Percentiles rank a stretch among this genome's conserved stretches.
Conservation (phyloP, 1,139 yeast species). For the Eremothecium coryli region DNA sequence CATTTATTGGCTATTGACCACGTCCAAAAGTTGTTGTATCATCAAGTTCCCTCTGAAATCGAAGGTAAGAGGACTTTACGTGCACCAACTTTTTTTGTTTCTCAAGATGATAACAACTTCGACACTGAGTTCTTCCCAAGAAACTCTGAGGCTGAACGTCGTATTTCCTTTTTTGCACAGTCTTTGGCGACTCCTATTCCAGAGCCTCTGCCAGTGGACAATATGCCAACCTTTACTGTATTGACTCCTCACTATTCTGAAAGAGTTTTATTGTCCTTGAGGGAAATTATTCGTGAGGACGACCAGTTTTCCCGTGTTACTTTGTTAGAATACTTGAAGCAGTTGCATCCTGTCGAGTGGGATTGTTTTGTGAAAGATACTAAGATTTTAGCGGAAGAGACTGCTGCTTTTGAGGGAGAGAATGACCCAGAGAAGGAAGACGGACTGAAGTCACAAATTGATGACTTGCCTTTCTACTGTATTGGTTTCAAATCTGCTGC, state of each 20-base stretch:
- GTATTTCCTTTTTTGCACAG: slow-evolving; percentile 98
- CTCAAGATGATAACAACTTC: slow-evolving; percentile 93
- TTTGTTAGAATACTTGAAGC: slow-evolving; percentile 89
- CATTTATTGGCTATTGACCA: slow-evolving; percentile 95
- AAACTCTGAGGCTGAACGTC: slow-evolving; percentile 97
- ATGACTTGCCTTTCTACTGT: slow-evolving; percentile 96
- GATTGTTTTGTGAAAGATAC: slow-evolving; percentile 98
- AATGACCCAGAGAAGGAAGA: slow-evolving; percentile 63
- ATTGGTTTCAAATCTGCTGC: slow-evolving; percentile 99
- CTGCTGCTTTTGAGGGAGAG: slow-evolving; percentile 73
- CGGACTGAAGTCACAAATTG: slow-evolving; percentile 79
- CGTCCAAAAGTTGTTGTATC: slow-evolving; percentile 91
- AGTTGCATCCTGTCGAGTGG: slow-evolving; percentile 98
- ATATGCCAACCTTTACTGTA: slow-evolving; percentile 98
- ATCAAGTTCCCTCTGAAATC: slow-evolving; percentile 94
- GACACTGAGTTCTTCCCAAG: slow-evolving; percentile 94
- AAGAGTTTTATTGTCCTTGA: slow-evolving; percentile 85
- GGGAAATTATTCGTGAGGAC: slow-evolving; percentile 97
- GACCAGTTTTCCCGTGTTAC: slow-evolving; percentile 98
- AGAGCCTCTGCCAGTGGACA: slow-evolving; percentile 96
- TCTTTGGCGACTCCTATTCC: slow-evolving; percentile 97
- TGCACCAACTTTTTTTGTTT: slow-evolving; percentile 96
- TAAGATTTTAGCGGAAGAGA: slow-evolving; percentile 95
- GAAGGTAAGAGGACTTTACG: slow-evolving; percentile 97
- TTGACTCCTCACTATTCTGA: slow-evolving; percentile 97